These are phyloP conservation scores for Saksenaea oblongispora DNA, from an alignment of 371 early-diverging fungal genomes.

Conservation along the genomic window DNA sequence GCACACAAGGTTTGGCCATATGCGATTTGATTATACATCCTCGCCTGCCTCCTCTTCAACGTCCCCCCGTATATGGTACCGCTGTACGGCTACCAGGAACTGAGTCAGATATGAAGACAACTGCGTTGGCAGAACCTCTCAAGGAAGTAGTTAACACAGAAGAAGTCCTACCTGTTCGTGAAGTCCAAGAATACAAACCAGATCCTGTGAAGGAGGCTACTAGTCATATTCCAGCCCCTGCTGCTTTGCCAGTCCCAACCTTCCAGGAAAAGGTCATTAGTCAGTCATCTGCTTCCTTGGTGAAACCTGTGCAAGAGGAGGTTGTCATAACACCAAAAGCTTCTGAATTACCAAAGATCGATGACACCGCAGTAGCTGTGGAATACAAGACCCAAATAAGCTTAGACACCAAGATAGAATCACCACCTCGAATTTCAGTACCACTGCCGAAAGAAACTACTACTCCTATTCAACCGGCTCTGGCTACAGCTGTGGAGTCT, in stretches of 20 bases:
- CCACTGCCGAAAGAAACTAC: not conserved
- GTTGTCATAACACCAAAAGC: not conserved
- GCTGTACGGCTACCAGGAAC: conserved; percentile 5
- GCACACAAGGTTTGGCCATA: conserved; percentile 47
- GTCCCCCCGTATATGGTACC: conserved; percentile 29
- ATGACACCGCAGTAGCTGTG: not conserved
- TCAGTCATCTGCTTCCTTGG: too few species aligned
- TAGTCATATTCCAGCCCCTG: not conserved
- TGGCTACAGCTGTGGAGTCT: conserved; percentile 2
- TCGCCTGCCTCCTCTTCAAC: conserved; percentile 63
- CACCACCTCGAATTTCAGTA: not conserved
- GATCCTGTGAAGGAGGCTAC: not conserved
- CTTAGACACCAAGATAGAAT: not conserved
- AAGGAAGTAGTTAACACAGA: conserved; percentile 11
- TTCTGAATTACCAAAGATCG: not conserved
- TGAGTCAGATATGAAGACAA: conserved; percentile 5
- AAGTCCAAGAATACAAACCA: not conserved
- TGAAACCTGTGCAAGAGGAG: not conserved
- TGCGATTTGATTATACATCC: conserved; percentile 64
- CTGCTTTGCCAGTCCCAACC: too few species aligned
- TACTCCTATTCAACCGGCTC: not conserved
- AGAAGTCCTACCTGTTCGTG: not conserved
- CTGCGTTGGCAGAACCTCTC: conserved; percentile 10
- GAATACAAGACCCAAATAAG: not conserved
- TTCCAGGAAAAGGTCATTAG: too few species aligned